phyloP scores from a whole-genome alignment of 176 grass and related monocot species.

The Canna indica region DNA sequence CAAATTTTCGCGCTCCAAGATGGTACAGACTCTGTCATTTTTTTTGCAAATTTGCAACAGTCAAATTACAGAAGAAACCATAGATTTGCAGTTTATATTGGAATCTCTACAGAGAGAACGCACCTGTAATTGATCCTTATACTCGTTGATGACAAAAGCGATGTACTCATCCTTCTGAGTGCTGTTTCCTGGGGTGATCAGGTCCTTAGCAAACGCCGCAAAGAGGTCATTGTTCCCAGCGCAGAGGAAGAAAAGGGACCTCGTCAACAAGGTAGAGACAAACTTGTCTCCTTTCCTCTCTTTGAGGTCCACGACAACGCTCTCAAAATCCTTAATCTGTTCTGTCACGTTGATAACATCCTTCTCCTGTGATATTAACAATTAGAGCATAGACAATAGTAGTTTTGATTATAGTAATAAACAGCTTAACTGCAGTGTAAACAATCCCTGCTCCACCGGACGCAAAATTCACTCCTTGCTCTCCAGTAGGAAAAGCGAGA shows the following conservation, averaged over 20 bases:
- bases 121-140: constrained; percentile 19
- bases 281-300: not conserved
- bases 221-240: constrained; percentile 33
- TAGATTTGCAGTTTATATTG: too few relatives aligned
- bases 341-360: constrained; percentile 10
- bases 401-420: not conserved
- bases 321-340: constrained; percentile 23
- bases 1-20: constrained; percentile 29
- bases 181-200: constrained; percentile 15
- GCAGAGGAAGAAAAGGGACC: constrained; percentile 23
- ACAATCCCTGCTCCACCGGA: constrained; percentile 36
- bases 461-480: constrained; percentile 25
- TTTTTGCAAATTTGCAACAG: too few relatives aligned
- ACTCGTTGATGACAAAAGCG: constrained; percentile 10
- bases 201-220: not conserved
- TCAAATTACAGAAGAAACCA: too few relatives aligned
- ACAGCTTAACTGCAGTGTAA: constrained; percentile 22
- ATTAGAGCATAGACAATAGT: not conserved
- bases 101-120: not conserved
- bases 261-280: not conserved
- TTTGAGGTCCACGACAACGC: not conserved
- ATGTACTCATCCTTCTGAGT: constrained; percentile 13
- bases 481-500: constrained; percentile 19
- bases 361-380: not conserved
- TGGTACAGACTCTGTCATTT: constrained; percentile 2